Evolutionary conservation across 169 alveolate genomes (phyloP), one percentile per base, ranked within the genome.

Genomic region (Prorocentrum cordatum): DNA sequence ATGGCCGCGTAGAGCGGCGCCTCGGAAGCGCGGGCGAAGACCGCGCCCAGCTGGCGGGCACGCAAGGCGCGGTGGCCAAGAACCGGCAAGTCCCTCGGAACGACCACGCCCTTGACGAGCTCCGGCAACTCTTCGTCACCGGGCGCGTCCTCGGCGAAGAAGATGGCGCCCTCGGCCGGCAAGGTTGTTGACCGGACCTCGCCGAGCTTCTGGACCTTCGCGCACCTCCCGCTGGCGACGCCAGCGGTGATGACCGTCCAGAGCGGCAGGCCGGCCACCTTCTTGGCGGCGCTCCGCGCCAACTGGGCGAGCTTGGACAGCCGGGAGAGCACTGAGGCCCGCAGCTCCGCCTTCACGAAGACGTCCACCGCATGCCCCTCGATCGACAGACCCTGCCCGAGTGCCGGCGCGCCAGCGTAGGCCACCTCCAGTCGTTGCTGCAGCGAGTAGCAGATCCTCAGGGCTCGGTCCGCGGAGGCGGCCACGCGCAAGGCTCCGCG

Each of bases 331-430:
- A 82, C 70, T 1, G 91, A 82, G 3, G 91, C 91, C 0, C 91
- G 66, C 10, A 59, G 71, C 91, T 82, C 91, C 16, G 91, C 91
- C 58, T 82, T 80, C n/a, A 82, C 77, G 47, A 82, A 82, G 67
- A 82, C 91, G 18, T 24, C 54, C 20, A 29, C 58, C n/a, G n/a
- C n/a, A n/a, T n/a, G n/a, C 2, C 36, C n/a, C 59, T 82, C 91
- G 42, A 82, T 82, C 33, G 3, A 4, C 35, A 82, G 33, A 22
- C 68, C 91, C 54, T 62, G 22, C n/a, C 91, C 91, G 32, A 82
- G 38, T 27, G 27, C 20, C 5, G 91, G 80, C 50, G 64, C 91
- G 14, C 91, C 80, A 3, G 80, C 75, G 50, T 82, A 82, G 20
- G 91, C 91, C 3, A 50, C 80, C 45, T 61, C 77, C 38, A 82